Evolutionary conservation across 495 filamentous ascomycete genomes (phyloP).

Genomic region (Annulohypoxylon maeteangense): DNA sequence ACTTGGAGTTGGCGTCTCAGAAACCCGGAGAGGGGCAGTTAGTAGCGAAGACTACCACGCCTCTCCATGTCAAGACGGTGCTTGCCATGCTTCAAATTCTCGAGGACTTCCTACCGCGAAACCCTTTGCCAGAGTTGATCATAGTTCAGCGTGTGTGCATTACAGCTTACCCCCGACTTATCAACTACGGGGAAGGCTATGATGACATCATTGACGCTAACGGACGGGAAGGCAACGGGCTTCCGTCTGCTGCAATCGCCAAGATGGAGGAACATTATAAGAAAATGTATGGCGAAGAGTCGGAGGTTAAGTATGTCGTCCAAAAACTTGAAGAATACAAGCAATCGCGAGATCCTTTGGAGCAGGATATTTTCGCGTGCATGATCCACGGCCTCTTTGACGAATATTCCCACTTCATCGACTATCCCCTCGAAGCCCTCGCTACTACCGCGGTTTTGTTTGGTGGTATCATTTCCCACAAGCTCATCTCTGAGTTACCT

Average conservation of each 20-base stretch:
- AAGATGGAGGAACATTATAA: slow-evolving; percentile 98
- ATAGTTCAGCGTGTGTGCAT: slow-evolving; percentile 85
- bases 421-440: slow-evolving; percentile 92
- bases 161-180: slow-evolving; percentile 91
- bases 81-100: slow-evolving; percentile 81
- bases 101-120: slow-evolving; percentile 67
- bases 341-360: slow-evolving; percentile 78
- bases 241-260: slow-evolving; percentile 80
- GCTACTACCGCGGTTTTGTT: slow-evolving; percentile 97
- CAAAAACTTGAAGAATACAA: slow-evolving; percentile 85
- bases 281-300: slow-evolving; percentile 91
- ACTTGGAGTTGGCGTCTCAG: slow-evolving; percentile 78
- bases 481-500: slow-evolving; percentile 86
- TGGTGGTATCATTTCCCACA: slow-evolving; percentile 93
- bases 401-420: slow-evolving; percentile 93
- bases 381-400: slow-evolving; percentile 99
- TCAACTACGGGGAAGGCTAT: slow-evolving; percentile 93
- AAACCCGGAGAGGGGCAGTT: slow-evolving; percentile 64
- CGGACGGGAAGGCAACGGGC: slow-evolving; percentile 77
- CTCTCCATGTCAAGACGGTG: slow-evolving; percentile 85
- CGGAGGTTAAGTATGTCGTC: slow-evolving; percentile 82
- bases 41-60: slow-evolving; percentile 57
- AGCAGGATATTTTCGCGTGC: slow-evolving; percentile 95
- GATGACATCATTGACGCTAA: slow-evolving; percentile 91
- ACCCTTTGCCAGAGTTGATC: slow-evolving; percentile 61